Percentiles rank a stretch among this genome's conserved stretches.
Evolutionary conservation across 768 basidiomycete genomes (phyloP).

Genomic region (Tephrocybe sp.): DNA sequence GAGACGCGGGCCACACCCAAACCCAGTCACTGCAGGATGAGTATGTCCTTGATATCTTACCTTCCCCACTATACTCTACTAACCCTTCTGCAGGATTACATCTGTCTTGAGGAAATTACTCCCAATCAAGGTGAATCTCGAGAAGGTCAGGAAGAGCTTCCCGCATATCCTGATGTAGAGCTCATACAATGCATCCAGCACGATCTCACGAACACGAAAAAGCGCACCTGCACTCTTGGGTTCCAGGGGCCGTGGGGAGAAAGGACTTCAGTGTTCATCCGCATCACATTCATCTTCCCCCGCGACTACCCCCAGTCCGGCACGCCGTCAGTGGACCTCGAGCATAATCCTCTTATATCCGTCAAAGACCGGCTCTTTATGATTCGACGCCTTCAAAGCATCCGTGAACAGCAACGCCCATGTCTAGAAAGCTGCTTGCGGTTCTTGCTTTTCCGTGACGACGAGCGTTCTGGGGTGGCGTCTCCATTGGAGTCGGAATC

Average conservation of each 20-base stretch:
- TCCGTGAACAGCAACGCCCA: slow-evolving; percentile 73
- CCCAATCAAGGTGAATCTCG: slow-evolving; percentile 75
- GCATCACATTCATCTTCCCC: slow-evolving; percentile 89
- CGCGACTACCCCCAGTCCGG: slow-evolving; percentile 74
- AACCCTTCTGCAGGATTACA: slow-evolving; percentile 53
- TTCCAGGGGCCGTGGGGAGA: slow-evolving; percentile 93
- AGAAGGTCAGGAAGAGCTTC: slow-evolving; percentile 55
- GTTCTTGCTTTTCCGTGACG: slow-evolving; percentile 74
- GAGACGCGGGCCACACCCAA: slow-evolving; percentile 20
- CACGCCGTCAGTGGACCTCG: slow-evolving; percentile 77
- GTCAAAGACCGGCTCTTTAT: slow-evolving; percentile 77
- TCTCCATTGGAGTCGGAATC: slow-evolving; percentile 54
- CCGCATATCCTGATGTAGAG: background rate
- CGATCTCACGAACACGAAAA: slow-evolving; percentile 67
- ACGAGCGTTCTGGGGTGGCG: slow-evolving; percentile 48
- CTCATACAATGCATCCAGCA: slow-evolving; percentile 37
- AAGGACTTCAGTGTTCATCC: slow-evolving; percentile 78
- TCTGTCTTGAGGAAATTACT: slow-evolving; percentile 67
- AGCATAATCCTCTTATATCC: slow-evolving; percentile 79
- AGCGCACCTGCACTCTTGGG: slow-evolving; percentile 81
- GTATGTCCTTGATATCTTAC: slow-evolving; percentile 36
- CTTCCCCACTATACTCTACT: background rate
- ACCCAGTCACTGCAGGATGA: slow-evolving; percentile 70
- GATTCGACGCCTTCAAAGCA: slow-evolving; percentile 69
- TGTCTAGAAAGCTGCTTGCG: slow-evolving; percentile 84